Base-by-base conservation (phyloP, 371 early-diverging fungal genomes). In the Lichtheimia hyalospora region DNA sequence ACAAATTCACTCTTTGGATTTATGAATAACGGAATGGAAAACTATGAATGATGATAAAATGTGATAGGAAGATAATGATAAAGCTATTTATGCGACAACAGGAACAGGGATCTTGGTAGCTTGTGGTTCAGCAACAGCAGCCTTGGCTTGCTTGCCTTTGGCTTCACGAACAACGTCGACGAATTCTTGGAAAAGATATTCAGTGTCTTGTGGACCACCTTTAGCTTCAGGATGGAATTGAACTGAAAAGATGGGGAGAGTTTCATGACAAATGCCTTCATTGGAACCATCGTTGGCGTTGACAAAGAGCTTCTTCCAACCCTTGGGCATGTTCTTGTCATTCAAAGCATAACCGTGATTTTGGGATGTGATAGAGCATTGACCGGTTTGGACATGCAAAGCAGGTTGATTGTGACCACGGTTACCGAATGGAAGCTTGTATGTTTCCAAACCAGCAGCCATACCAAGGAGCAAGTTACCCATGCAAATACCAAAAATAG, bases 401-500 rank as follows among this genome's bases (percentile, higher is more conserved):
- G 89, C 92, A 39, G 97, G 96, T 75, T 95, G 95, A 79, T 97
- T 97, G 77, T 97, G 97, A 44, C 96, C 96, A 61, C 97, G 94
- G 85, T 97, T 97, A 55, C 97, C 97, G 55, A 87, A 97, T 43
- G 89, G 92, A 42, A 97, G 74, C 82, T 97, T 97, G 86, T 93
- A 93, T 0, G 87, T 84, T 23, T 85, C 67, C 55, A 91, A 70
- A 25, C 96, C 96, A 28, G 93, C 93, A 5, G 96, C 96, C 78
- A 93, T 79, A 46, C 94, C 96, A 62, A 97, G 79, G 25, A 97
- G 65, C 64, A 90, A 89, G 74, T 96, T 92, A 60, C 97, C 97
- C 95, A 97, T 95, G 81, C 97, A 97, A 70, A 97, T 97, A 58
- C 97, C 97, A 70, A 96, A 96, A 62, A 97, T 92, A 43, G 97